Percentiles rank a stretch among this genome's conserved stretches.
These are phyloP conservation scores for Murraya paniculata DNA, from an alignment of 345 rosid species.

Conservation along the genomic window DNA sequence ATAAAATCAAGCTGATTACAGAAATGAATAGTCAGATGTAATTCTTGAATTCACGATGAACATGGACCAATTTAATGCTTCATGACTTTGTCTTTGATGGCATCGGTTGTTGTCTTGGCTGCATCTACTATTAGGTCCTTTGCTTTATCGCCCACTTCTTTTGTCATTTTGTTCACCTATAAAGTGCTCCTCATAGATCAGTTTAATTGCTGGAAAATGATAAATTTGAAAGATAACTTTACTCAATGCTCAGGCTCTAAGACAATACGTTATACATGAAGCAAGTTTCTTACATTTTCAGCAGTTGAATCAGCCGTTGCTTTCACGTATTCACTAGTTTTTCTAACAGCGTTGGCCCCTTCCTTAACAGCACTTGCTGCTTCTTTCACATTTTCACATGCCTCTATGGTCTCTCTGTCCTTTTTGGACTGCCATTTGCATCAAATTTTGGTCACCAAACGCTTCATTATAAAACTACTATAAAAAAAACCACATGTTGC, in stretches of 20 bases:
- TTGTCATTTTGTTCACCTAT: constrained; percentile 18
- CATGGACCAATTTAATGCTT: constrained; percentile 7
- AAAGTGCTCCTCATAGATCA: too few relatives aligned
- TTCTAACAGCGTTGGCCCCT: constrained; percentile 48
- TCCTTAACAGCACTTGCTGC: constrained; percentile 67
- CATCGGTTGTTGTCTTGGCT: constrained; percentile 21
- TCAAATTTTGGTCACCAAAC: not conserved
- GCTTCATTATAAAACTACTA: too few relatives aligned
- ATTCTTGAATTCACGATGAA: too few relatives aligned
- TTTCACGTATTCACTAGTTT: constrained; percentile 41
- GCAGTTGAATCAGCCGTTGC: constrained; percentile 32
- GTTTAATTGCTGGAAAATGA: too few relatives aligned
- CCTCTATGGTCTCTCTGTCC: constrained; percentile 44
- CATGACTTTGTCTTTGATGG: constrained; percentile 25
- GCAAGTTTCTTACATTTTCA: constrained; percentile 24
- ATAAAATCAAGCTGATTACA: too few relatives aligned
- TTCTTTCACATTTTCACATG: constrained; percentile 50
- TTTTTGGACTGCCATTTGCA: constrained; percentile 31
- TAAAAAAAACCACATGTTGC: too few relatives aligned
- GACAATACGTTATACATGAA: too few relatives aligned
- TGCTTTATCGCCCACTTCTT: constrained; percentile 24
- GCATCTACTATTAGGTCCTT: constrained; percentile 20
- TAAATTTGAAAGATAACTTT: too few relatives aligned
- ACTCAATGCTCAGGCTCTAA: too few relatives aligned
- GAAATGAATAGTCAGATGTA: not conserved